phyloP scores from a whole-genome alignment of 169 alveolate species.

The Plasmodium relictum region DNA sequence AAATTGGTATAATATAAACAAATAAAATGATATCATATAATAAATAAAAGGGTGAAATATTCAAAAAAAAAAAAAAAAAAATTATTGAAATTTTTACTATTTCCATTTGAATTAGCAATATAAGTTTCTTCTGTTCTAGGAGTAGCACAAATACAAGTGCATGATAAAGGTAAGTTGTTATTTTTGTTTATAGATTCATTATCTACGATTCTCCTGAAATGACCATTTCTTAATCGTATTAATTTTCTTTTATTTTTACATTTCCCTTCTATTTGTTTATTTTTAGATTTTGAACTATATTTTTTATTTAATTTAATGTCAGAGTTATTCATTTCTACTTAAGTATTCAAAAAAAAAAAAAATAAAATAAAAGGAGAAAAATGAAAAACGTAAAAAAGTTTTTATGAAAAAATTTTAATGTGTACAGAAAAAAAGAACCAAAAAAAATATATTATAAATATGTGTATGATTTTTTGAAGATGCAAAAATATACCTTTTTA shows the following conservation, averaged over 20 bases:
- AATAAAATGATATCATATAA: no score
- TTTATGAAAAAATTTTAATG: constrained; percentile 15
- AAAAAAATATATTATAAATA: no score
- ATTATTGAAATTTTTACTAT: neutral
- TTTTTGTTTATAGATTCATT: constrained; percentile 18
- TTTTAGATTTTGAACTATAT: neutral
- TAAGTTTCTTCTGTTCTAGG: constrained; percentile 13
- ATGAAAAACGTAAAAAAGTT: neutral
- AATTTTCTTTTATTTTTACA: constrained; percentile 17
- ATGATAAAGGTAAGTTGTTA: constrained; percentile 4
- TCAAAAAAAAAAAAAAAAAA: constrained; percentile 1
- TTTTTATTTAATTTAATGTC: neutral
- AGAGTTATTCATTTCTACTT: neutral
- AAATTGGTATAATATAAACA: no score
- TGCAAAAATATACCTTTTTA: no score
- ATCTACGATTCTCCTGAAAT: constrained; percentile 61
- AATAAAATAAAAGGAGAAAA: neutral
- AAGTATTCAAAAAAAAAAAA: no score
- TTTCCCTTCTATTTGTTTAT: constrained; percentile 3
- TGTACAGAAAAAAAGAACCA: no score
- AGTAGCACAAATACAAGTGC: constrained; percentile 12
- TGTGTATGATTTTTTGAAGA: no score
- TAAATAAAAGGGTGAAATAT: neutral
- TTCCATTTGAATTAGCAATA: no score
- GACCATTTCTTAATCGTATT: constrained; percentile 60